phyloP scores from a whole-genome alignment of 345 rosid species.

The Aurinia saxatilis region DNA sequence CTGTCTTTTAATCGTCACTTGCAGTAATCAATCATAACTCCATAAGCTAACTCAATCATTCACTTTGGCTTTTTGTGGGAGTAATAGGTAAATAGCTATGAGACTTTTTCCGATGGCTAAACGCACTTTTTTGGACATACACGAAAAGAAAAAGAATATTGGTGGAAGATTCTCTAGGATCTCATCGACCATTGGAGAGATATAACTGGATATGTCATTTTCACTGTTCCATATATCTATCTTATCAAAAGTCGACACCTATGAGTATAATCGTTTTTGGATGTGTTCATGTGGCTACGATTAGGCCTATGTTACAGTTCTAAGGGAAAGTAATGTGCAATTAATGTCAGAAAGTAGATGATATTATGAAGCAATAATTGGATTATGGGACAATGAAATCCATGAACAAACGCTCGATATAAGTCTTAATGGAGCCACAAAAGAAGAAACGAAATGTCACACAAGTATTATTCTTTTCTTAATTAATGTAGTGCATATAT shows the following conservation, averaged over 20 bases:
- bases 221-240: conserved; percentile 5
- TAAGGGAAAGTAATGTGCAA: not conserved
- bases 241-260: conserved; percentile 6
- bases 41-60: too few relatives aligned
- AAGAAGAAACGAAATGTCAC: too few relatives aligned
- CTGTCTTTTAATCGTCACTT: too few relatives aligned
- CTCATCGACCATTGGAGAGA: conserved; percentile 10
- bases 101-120: not conserved
- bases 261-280: conserved; percentile 1
- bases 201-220: conserved; percentile 10
- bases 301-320: conserved; percentile 1
- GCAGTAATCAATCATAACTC: too few relatives aligned
- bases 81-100: not conserved
- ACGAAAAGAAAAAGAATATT: not conserved
- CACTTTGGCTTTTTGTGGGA: conserved; percentile 8
- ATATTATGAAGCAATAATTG: not conserved
- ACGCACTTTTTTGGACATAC: not conserved
- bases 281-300: conserved; percentile 6
- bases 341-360: not conserved
- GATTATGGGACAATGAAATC: not conserved
- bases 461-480: too few relatives aligned
- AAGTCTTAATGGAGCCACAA: not conserved
- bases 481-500: too few relatives aligned
- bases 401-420: not conserved
- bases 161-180: conserved; percentile 24